Evolutionary conservation across 2,329 filamentous ascomycete genomes (phyloP).

Genomic region (Pseudogymnoascus sp.): DNA sequence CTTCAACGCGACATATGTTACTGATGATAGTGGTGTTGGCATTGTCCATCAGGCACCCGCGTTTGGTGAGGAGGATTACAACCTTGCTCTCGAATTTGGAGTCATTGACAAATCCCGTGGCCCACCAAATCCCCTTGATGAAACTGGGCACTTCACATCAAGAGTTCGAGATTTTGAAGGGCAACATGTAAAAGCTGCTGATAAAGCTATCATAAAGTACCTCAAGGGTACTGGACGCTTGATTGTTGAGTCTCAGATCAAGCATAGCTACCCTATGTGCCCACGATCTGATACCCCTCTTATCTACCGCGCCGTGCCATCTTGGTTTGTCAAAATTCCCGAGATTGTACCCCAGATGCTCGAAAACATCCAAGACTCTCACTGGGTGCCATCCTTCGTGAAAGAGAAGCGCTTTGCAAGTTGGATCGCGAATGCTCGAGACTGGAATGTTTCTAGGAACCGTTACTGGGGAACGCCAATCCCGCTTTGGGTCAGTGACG

Average conservation of each 20-base stretch:
- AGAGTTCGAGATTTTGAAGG: constrained; percentile 76
- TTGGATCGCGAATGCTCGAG: constrained; percentile 85
- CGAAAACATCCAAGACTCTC: constrained; percentile 79
- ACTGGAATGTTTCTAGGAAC: constrained; percentile 94
- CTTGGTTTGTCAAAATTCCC: constrained; percentile 89
- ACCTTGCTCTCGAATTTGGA: constrained; percentile 67
- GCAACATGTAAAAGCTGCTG: constrained; percentile 84
- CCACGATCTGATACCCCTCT: constrained; percentile 91
- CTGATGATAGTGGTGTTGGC: constrained; percentile 82
- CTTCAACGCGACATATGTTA: constrained; percentile 78
- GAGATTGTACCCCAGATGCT: constrained; percentile 82
- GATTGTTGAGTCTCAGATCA: constrained; percentile 79
- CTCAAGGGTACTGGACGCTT: constrained; percentile 71
- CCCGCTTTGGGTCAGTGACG: constrained; percentile 86
- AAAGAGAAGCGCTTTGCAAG: constrained; percentile 87
- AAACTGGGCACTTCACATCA: constrained; percentile 70
- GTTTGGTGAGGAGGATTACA: constrained; percentile 95
- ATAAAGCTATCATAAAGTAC: constrained; percentile 88
- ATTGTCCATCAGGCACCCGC: constrained; percentile 91
- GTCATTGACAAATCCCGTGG: constrained; percentile 69
- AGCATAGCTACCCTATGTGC: constrained; percentile 90
- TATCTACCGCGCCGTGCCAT: constrained; percentile 85
- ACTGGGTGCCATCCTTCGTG: constrained; percentile 87
- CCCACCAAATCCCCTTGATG: constrained; percentile 89
- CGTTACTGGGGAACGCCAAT: constrained; percentile 94